Evolutionary conservation across 1,284 basidiomycete genomes (phyloP).

Genomic region (Ceratobasidium sp.): DNA sequence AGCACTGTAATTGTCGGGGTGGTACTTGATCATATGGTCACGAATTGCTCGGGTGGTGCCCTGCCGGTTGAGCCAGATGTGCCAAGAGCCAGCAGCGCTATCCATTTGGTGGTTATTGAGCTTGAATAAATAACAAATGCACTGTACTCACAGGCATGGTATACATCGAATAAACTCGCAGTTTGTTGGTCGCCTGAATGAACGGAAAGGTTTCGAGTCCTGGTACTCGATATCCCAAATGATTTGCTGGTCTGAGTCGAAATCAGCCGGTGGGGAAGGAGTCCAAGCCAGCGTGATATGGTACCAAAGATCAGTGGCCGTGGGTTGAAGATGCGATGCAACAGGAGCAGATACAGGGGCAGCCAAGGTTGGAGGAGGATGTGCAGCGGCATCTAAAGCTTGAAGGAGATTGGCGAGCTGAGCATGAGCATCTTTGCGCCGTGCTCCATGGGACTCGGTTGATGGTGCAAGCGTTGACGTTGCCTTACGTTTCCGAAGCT

Average conservation of each 20-base stretch:
- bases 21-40: neutral
- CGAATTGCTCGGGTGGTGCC: neutral
- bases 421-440: conserved; percentile 5
- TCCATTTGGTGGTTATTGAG: too few relatives aligned
- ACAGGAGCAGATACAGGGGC: neutral
- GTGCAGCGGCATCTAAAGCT: neutral
- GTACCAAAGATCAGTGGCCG: conserved; percentile 10
- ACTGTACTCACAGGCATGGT: too few relatives aligned
- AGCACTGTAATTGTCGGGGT: neutral
- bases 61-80: neutral
- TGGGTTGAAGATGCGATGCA: neutral
- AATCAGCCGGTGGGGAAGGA: neutral
- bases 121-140: too few relatives aligned
- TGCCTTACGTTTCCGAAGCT: neutral
- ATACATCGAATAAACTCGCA: too few relatives aligned
- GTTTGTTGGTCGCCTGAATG: neutral
- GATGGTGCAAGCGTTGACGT: neutral
- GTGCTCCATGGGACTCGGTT: neutral
- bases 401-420: neutral
- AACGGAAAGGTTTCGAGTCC: neutral
- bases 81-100: neutral
- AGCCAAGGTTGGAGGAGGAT: conserved; percentile 6
- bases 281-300: neutral
- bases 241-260: neutral
- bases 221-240: neutral